These are phyloP conservation scores for Angomonas ambiguus DNA, from an alignment of 208 protist species.

Conservation along the genomic window DNA sequence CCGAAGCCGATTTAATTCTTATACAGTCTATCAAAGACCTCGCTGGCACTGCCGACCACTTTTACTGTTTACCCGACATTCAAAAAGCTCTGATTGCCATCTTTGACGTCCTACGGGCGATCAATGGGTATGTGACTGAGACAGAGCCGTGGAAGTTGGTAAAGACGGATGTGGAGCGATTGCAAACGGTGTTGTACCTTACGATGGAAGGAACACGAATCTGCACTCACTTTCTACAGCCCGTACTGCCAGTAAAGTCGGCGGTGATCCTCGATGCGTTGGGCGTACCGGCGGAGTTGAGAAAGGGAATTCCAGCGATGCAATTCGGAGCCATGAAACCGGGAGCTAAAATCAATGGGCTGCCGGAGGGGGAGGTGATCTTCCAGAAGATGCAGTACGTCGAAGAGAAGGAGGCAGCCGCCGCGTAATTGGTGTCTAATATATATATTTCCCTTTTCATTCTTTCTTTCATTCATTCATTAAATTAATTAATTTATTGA, in stretches of 20 bases:
- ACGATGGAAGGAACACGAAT: conserved; percentile 88
- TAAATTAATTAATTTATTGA: conserved; percentile 6
- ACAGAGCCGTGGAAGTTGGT: conserved; percentile 92
- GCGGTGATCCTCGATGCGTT: conserved; percentile 83
- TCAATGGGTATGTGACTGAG: conserved; percentile 90
- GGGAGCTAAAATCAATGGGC: conserved; percentile 48
- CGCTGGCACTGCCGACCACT: conserved; percentile 73
- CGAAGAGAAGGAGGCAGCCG: conserved; percentile 12
- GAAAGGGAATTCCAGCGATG: conserved; percentile 56
- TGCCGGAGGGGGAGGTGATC: conserved; percentile 56
- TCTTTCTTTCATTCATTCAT: conserved; percentile 1
- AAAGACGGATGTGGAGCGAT: conserved; percentile 64
- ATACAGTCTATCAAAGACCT: conserved; percentile 62
- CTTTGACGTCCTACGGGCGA: conserved; percentile 78
- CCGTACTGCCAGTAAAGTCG: conserved; percentile 80
- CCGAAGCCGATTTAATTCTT: conserved; percentile 45
- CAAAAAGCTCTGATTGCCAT: conserved; percentile 80
- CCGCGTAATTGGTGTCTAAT: no score
- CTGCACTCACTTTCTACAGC: conserved; percentile 69
- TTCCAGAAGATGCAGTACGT: conserved; percentile 58
- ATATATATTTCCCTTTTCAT: neutral
- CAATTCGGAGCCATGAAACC: conserved; percentile 56
- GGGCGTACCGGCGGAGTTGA: conserved; percentile 55
- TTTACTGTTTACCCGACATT: conserved; percentile 82
- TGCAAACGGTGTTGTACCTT: conserved; percentile 88